Conservation (phyloP, 306 rosid genomes). For the Hippophae rhamnoides region DNA sequence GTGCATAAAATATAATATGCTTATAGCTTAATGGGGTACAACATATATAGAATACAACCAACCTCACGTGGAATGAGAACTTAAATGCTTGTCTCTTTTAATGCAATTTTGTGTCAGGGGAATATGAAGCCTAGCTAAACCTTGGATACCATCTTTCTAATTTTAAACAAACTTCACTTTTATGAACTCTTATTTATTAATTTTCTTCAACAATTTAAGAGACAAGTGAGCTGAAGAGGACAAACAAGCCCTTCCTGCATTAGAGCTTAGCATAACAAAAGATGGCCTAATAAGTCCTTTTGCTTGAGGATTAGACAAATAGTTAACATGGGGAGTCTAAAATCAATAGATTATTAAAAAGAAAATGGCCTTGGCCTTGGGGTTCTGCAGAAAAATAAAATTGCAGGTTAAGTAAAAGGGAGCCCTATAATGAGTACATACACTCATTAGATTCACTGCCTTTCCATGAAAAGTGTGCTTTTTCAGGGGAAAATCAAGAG, state of each 20-base stretch:
- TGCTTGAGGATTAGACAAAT: conserved; percentile 13
- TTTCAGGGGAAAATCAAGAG: background rate
- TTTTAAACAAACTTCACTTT: conserved; percentile 18
- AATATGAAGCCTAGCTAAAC: conserved; percentile 38
- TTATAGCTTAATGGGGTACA: conserved; percentile 20
- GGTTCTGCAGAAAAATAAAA: conserved; percentile 11
- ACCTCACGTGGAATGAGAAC: conserved; percentile 56
- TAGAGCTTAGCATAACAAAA: too few relatives aligned
- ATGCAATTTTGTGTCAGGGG: conserved; percentile 40
- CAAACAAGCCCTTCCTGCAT: too few relatives aligned
- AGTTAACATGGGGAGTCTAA: conserved; percentile 1
- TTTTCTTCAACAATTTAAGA: background rate
- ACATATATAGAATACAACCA: conserved; percentile 21
- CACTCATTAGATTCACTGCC: conserved; percentile 21
- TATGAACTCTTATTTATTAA: conserved; percentile 1
- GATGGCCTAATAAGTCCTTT: background rate
- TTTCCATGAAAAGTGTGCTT: conserved; percentile 10
- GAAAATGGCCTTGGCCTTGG: background rate
- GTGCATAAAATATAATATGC: conserved; percentile 28
- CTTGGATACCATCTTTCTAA: conserved; percentile 52
- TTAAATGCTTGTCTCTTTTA: conserved; percentile 37
- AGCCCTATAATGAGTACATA: conserved; percentile 13
- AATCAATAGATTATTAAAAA: background rate
- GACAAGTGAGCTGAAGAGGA: background rate
- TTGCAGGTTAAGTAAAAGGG: background rate